Conservation (phyloP, 306 rosid genomes). For the Prosopis cineraria region DNA sequence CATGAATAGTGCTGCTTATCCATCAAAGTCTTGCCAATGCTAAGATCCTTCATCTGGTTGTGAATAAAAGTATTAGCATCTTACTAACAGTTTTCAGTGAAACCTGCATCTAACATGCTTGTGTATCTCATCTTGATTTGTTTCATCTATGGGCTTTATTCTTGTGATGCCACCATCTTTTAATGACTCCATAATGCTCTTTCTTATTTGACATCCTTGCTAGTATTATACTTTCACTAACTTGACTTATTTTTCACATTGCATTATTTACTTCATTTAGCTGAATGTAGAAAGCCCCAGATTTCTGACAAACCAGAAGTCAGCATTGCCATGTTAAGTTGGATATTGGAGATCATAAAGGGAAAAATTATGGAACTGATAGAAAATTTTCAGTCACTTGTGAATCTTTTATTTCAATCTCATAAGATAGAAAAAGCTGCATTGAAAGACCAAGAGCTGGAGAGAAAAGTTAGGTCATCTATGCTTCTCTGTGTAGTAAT, state of each 20-base stretch:
- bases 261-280: conserved; percentile 30
- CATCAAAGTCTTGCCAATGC: neutral
- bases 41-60: neutral
- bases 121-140: too few relatives aligned
- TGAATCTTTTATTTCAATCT: conserved; percentile 46
- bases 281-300: conserved; percentile 35
- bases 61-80: neutral
- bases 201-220: neutral
- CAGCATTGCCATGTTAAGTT: conserved; percentile 34
- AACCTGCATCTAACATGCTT: neutral
- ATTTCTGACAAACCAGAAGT: conserved; percentile 39
- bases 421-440: conserved; percentile 30
- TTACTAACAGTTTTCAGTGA: neutral
- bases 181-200: neutral
- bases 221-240: neutral
- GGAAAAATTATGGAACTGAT: conserved; percentile 54
- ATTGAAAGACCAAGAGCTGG: conserved; percentile 28
- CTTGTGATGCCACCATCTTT: neutral
- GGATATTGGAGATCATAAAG: conserved; percentile 51
- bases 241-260: neutral
- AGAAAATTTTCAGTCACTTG: conserved; percentile 49
- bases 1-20: neutral
- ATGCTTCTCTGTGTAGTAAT: conserved; percentile 53
- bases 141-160: too few relatives aligned
- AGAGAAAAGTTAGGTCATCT: conserved; percentile 61